These are phyloP conservation scores for Trichosporon coremiiforme DNA, from an alignment of 1,284 basidiomycete species.

Conservation along the genomic window DNA sequence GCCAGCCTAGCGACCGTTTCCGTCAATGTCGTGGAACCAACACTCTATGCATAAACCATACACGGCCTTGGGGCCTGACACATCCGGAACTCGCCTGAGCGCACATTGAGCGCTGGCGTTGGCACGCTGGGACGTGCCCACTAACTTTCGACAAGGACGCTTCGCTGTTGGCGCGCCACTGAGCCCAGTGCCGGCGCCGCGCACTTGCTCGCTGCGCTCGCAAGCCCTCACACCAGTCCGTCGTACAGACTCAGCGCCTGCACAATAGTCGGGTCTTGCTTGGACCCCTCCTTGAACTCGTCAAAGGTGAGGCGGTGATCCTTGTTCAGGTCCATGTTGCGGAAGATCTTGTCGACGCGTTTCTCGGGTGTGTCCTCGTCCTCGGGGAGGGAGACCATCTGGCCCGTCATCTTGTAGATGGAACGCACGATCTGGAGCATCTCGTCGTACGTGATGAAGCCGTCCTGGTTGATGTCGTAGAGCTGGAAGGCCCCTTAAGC, in stretches of 20 bases:
- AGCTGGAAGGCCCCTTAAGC: slow-evolving; percentile 96
- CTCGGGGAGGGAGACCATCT: slow-evolving; percentile 96
- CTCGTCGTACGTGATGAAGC: slow-evolving; percentile 94
- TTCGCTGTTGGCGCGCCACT: no score
- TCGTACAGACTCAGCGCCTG: slow-evolving; percentile 69
- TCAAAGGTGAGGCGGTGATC: slow-evolving; percentile 86
- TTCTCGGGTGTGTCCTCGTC: slow-evolving; percentile 99
- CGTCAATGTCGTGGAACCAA: neutral
- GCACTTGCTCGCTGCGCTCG: neutral
- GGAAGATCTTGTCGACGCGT: slow-evolving; percentile 96
- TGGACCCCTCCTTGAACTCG: slow-evolving; percentile 95
- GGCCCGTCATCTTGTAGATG: slow-evolving; percentile 99
- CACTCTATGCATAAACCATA: slow-evolving; percentile 13
- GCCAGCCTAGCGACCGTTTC: neutral
- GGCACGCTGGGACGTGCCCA: no score
- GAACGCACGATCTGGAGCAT: slow-evolving; percentile 96
- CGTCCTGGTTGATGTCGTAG: slow-evolving; percentile 98
- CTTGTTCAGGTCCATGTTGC: slow-evolving; percentile 89
- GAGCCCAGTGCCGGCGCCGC: no score
- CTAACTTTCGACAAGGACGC: no score
- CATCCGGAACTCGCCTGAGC: neutral
- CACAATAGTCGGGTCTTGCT: slow-evolving; percentile 96
- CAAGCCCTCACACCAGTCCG: slow-evolving; percentile 37
- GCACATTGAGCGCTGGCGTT: no score
- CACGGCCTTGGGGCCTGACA: neutral